phyloP scores from a whole-genome alignment of 768 basidiomycete genomes.

The Tephrocybe sp. region DNA sequence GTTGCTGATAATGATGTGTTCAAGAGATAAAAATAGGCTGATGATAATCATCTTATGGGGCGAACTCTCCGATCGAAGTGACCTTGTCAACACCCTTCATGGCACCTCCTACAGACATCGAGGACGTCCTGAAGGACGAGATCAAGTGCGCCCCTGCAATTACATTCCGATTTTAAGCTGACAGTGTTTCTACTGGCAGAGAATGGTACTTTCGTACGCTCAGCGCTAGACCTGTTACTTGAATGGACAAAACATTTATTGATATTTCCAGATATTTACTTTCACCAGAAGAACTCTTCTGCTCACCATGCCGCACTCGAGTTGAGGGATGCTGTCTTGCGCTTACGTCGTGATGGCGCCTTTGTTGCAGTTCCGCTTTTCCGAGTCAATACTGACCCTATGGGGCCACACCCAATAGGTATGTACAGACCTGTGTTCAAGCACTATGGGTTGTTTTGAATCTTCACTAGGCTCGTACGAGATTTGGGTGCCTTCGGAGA shows the following conservation, averaged over 20 bases:
- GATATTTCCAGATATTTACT: conserved; percentile 65
- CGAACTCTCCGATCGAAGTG: neutral
- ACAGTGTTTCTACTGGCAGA: conserved; percentile 29
- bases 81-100: neutral
- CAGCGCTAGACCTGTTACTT: conserved; percentile 19
- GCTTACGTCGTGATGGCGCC: conserved; percentile 70
- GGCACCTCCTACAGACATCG: conserved; percentile 44
- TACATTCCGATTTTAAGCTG: neutral
- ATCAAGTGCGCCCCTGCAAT: conserved; percentile 55
- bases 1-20: no score
- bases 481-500: conserved; percentile 76
- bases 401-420: conserved; percentile 80
- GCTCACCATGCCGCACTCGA: conserved; percentile 67
- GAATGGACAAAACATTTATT: neutral
- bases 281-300: conserved; percentile 62
- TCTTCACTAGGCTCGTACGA: conserved; percentile 62
- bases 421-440: conserved; percentile 20
- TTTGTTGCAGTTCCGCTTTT: conserved; percentile 79
- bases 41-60: no score
- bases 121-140: conserved; percentile 57
- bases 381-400: conserved; percentile 66
- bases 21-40: no score
- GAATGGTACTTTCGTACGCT: conserved; percentile 80
- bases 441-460: neutral
- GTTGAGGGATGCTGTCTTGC: conserved; percentile 69